These are phyloP conservation scores for Botryotinia narcissicola DNA, from an alignment of 2,329 filamentous ascomycete species.

Conservation along the genomic window DNA sequence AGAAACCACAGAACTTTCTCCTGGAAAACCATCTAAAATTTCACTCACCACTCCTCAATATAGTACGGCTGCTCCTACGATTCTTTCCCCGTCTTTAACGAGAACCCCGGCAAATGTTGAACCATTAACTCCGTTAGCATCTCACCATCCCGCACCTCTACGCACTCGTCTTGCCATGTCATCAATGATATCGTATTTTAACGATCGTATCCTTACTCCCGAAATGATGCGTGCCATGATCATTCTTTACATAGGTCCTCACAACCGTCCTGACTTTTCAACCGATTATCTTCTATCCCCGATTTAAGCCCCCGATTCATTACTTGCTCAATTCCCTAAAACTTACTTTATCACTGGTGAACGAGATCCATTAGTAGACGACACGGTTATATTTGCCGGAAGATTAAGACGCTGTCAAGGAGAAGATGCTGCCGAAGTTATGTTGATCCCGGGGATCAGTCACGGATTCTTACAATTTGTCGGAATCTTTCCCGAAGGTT, in stretches of 20 bases:
- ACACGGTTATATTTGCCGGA: slow-evolving; percentile 94
- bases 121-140: slow-evolving; percentile 34
- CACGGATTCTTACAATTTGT: slow-evolving; percentile 96
- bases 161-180: slow-evolving; percentile 89
- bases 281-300: slow-evolving; percentile 90
- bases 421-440: slow-evolving; percentile 75
- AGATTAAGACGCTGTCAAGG: slow-evolving; percentile 78
- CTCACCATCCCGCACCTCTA: slow-evolving; percentile 58
- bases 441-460: slow-evolving; percentile 81
- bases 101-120: slow-evolving; percentile 13
- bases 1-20: not conserved
- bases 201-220: slow-evolving; percentile 88
- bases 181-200: slow-evolving; percentile 98
- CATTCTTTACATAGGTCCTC: slow-evolving; percentile 91
- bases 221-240: slow-evolving; percentile 99
- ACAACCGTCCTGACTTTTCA: slow-evolving; percentile 88
- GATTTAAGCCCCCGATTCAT: slow-evolving; percentile 78
- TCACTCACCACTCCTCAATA: slow-evolving; percentile 18
- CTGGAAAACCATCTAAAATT: not conserved
- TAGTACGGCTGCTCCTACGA: slow-evolving; percentile 30
- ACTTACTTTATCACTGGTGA: slow-evolving; percentile 94
- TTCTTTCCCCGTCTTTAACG: slow-evolving; percentile 27
- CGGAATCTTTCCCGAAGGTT: slow-evolving; percentile 81
- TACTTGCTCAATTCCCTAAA: slow-evolving; percentile 86
- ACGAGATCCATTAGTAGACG: slow-evolving; percentile 90